Evolutionary conservation across 495 filamentous ascomycete species (phyloP), one percentile per base, ranked within the genome.

Genomic region (Beverwykella pulmonaria): DNA sequence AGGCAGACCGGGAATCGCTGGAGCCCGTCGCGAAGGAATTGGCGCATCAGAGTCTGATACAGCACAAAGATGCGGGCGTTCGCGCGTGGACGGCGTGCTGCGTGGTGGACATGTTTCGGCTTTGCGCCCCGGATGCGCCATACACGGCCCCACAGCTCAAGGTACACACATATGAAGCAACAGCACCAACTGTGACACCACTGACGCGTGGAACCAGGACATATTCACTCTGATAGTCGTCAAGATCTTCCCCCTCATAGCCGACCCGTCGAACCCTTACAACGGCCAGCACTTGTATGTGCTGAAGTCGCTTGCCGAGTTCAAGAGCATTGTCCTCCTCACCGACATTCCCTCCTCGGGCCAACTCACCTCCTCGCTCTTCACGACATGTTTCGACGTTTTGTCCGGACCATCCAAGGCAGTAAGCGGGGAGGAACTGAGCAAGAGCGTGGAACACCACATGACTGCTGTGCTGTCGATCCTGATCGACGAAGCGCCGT

Each of bases 91-190:
- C 90, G 44, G 88, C 91, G 14, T 90, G 90, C 74, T 97, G 92
- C 75, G 81, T 98, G 69, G 92, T 96, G 46, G 95, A 99, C 75
- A 91, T 99, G 59, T 85, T 99, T 76, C 86, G 91, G 71, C 82
- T 99, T 27, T 96, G 92, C 80, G 94, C 94, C 30, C 94, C 94
- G 4, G 88, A 98, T 84, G 94, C 94, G 76, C 94, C 94, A 12
- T 98, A 95, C 78, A 96, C 92, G 10, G 86, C 82, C 29, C 84
- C 87, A 54, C 93, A 98, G 77, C 81, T 99, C 29, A 97, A 94
- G 90, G 93, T 96, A 39, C n/a, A 48, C 48, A 14, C 25, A n/a
- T n/a, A n/a, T 47, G 6, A n/a, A 12, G 17, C 53, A 27, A 4
- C 8, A 7, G 22, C 44, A 36, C 47, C 55, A 49, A 1, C 8